Evolutionary conservation across 2,329 filamentous ascomycete genomes (phyloP).

Genomic region (Pleomassaria siparia): DNA sequence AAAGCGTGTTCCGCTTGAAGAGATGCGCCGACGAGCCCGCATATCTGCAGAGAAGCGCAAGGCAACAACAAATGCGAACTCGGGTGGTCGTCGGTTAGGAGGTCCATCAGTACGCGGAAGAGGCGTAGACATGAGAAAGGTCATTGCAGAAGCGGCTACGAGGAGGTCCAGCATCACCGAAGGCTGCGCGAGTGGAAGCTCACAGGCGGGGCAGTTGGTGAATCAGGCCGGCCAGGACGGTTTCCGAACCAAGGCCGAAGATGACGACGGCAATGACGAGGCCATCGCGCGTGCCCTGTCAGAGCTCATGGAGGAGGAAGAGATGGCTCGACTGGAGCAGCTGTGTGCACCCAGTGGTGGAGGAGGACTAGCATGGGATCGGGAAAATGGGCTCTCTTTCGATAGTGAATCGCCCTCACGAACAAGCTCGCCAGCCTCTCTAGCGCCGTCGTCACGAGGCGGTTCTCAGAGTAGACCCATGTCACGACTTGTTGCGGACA

Average conservation of each 20-base stretch:
- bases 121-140: conserved; percentile 68
- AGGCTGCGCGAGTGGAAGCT: conserved; percentile 74
- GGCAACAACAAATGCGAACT: conserved; percentile 60
- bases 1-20: conserved; percentile 60
- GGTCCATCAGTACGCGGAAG: conserved; percentile 59
- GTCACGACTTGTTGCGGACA: conserved; percentile 36
- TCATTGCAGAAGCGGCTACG: conserved; percentile 72
- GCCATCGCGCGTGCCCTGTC: conserved; percentile 85
- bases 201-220: conserved; percentile 66
- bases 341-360: conserved; percentile 46
- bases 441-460: conserved; percentile 6
- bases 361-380: conserved; percentile 41
- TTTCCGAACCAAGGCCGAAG: conserved; percentile 80
- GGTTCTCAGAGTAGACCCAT: conserved; percentile 31
- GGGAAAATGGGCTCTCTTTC: conserved; percentile 38
- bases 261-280: conserved; percentile 84
- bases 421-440: conserved; percentile 49
- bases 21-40: conserved; percentile 74
- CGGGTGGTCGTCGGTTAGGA: conserved; percentile 73
- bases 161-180: conserved; percentile 64
- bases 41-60: conserved; percentile 72
- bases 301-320: conserved; percentile 83
- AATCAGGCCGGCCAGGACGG: conserved; percentile 68
- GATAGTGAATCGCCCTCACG: conserved; percentile 48
- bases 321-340: conserved; percentile 51